phyloP scores from a whole-genome alignment of 768 basidiomycete genomes.

The Lanmaoa pseudosensibilis region DNA sequence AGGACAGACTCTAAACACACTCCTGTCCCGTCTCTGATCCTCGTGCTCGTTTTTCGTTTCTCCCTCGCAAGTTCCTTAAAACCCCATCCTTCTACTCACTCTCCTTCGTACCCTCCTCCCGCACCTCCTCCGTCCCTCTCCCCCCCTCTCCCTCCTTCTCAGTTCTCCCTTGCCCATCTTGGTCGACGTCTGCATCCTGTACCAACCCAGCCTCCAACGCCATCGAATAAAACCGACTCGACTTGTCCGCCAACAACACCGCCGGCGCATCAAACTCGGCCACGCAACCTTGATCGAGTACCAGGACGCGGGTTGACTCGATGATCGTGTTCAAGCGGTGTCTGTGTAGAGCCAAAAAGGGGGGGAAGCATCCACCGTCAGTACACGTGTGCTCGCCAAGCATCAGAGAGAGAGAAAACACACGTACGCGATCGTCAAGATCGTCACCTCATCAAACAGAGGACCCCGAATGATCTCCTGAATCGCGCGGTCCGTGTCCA shows the following conservation, averaged over 20 bases:
- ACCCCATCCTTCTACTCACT: background rate
- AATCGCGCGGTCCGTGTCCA: conserved; percentile 86
- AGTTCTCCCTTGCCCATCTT: background rate
- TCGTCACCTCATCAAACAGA: conserved; percentile 75
- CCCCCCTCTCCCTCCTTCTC: background rate
- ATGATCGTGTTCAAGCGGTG: conserved; percentile 84
- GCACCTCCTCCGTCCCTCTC: background rate
- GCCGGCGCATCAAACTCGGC: conserved; percentile 80
- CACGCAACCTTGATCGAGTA: conserved; percentile 79
- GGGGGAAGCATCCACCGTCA: background rate
- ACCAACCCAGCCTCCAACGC: conserved; percentile 63
- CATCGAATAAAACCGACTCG: conserved; percentile 61
- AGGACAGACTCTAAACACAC: too few relatives aligned
- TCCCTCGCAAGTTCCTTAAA: too few relatives aligned
- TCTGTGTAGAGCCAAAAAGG: conserved; percentile 31
- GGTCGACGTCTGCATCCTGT: background rate
- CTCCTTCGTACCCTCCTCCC: background rate
- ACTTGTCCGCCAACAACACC: conserved; percentile 55
- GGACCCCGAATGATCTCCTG: conserved; percentile 85
- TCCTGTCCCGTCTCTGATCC: too few relatives aligned
- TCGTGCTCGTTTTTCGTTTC: too few relatives aligned
- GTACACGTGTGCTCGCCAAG: too few relatives aligned
- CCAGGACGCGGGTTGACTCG: conserved; percentile 77
- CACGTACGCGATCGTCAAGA: conserved; percentile 81
- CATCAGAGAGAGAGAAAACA: background rate